These are phyloP conservation scores for Aspergillus flavus DNA, from an alignment of 2,329 filamentous ascomycete species.

Conservation along the genomic window DNA sequence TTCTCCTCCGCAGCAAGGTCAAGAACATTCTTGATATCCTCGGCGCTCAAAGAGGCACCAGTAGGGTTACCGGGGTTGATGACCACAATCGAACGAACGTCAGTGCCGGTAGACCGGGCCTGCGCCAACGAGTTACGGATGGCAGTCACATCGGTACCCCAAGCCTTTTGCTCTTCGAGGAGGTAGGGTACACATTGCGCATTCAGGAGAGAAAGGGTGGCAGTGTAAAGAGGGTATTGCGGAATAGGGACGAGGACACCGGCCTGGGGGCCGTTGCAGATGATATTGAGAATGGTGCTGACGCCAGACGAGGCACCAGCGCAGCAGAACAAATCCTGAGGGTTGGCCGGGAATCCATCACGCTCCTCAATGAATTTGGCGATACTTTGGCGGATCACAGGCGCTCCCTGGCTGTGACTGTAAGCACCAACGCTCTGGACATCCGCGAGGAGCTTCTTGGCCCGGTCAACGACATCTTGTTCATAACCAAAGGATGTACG, in stretches of 20 bases:
- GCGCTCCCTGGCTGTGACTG: conserved; percentile 88
- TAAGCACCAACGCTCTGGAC: conserved; percentile 94
- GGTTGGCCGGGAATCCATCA: conserved; percentile 83
- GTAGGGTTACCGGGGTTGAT: conserved; percentile 99
- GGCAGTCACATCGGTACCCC: conserved; percentile 82
- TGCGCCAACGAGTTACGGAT: conserved; percentile 74
- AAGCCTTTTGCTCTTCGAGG: conserved; percentile 81
- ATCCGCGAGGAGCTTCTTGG: conserved; percentile 75
- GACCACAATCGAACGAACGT: conserved; percentile 90
- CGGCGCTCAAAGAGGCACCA: conserved; percentile 77
- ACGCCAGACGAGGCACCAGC: conserved; percentile 92
- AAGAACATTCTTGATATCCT: conserved; percentile 82
- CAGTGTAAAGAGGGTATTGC: conserved; percentile 97
- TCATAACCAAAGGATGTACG: conserved; percentile 79
- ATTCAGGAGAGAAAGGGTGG: conserved; percentile 82
- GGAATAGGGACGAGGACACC: conserved; percentile 94
- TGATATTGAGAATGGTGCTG: conserved; percentile 87
- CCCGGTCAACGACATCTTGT: conserved; percentile 82
- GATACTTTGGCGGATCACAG: conserved; percentile 83
- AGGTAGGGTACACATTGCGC: conserved; percentile 90
- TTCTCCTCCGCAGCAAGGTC: conserved; percentile 82
- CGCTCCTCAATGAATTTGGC: conserved; percentile 90
- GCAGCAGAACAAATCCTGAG: conserved; percentile 84
- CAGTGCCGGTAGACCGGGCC: conserved; percentile 74
- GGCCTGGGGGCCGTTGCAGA: conserved; percentile 74